Evolutionary conservation across 2,329 filamentous ascomycete genomes (phyloP), one percentile per base, ranked within the genome.

Genomic region (Microsporum canis): DNA sequence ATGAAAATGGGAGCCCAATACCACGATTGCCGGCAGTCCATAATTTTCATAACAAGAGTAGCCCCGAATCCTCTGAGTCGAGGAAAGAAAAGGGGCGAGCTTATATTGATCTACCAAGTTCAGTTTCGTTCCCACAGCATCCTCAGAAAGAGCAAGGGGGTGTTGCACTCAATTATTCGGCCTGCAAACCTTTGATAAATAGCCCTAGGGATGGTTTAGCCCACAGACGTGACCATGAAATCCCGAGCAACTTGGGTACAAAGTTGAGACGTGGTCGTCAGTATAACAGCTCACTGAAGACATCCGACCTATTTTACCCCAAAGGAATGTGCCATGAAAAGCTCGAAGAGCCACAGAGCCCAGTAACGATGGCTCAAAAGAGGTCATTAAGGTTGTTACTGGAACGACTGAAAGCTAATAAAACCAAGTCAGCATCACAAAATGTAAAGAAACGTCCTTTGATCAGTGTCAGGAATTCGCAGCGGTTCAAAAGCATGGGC

Each of bases 1-100:
- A 75, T 60, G 64, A 64, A 7, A 73, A 75, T 63, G 73, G 73
- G 39, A 75, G 73, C 59, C 73, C 73, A 39, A 67, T 67, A 49
- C 67, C 64, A 12, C 34, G 43, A 23, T 36, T 47, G 36, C 56
- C 47, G 23, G 17, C 29, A 5, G 34, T 29, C 5, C 31, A n/a
- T 23, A 47, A 55, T 36, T 36, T 23, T 27, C 31, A 17, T 17
- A 17, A 10, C 12, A 33, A 55, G 5, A 12, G 3, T 31, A 10
- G 5, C 23, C 27, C 31, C 31, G 45, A 34, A 23, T 2, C 31
- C 2, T 17, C n/a, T 34, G 31, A 34, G 31, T 17, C 49, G 36
- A 34, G 36, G 14, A 23, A 5, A 34, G 29, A 33, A 38, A 34
- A 29, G 6, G n/a, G 1, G 14, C 31, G 3, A 1, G 12, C n/a